phyloP scores from a whole-genome alignment of 2,329 filamentous ascomycete species.

The Lasiodiplodia sp. region DNA sequence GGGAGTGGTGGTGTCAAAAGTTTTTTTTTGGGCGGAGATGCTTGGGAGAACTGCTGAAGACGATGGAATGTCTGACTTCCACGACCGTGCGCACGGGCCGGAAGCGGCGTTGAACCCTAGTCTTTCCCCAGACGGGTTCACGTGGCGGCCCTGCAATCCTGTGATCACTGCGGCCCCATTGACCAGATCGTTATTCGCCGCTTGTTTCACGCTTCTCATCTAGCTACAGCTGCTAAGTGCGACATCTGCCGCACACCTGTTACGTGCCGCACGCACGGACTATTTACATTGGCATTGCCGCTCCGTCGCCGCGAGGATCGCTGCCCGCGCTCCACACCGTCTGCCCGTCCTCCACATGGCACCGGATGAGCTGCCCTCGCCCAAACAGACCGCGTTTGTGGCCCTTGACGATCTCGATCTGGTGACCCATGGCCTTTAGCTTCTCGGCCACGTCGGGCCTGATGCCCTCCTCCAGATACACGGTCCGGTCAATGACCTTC shows the following conservation, averaged over 20 bases:
- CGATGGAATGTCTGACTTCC: conserved; percentile 8
- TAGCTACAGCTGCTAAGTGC: not conserved
- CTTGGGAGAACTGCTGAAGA: not conserved
- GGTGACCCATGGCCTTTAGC: conserved; percentile 74
- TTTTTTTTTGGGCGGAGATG: too few species aligned
- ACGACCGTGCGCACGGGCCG: not conserved
- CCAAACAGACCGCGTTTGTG: conserved; percentile 76
- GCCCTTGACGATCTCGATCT: conserved; percentile 72
- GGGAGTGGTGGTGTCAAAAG: not conserved
- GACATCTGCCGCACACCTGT: not conserved
- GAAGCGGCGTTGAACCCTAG: not conserved
- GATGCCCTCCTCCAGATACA: conserved; percentile 87
- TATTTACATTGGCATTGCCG: conserved; percentile 59
- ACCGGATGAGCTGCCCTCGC: conserved; percentile 83
- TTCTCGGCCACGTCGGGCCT: conserved; percentile 70
- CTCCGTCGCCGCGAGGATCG: conserved; percentile 85
- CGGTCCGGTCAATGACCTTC: conserved; percentile 65
- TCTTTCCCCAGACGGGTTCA: conserved; percentile 5
- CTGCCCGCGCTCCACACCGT: conserved; percentile 88
- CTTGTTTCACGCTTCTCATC: not conserved
- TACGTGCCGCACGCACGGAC: not conserved
- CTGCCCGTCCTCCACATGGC: conserved; percentile 76
- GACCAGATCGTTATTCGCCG: not conserved
- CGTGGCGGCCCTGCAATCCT: conserved; percentile 11
- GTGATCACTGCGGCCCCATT: not conserved